Evolutionary conservation across 441 rosid species (phyloP).

Genomic region (Populus hybrid): DNA sequence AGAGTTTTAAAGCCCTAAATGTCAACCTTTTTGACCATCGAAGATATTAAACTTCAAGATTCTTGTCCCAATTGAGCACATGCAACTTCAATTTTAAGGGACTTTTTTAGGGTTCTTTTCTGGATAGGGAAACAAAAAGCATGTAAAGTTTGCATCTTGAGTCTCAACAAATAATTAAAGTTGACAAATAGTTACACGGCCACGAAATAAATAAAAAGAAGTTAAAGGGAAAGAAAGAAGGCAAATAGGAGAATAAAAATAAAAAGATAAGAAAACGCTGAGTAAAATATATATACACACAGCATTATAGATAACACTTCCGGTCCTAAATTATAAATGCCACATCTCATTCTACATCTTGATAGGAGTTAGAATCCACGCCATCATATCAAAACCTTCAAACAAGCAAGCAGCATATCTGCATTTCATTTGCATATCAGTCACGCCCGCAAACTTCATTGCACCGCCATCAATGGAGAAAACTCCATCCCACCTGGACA

Average conservation of each 20-base stretch:
- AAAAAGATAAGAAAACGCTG: neutral
- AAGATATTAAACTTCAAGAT: neutral
- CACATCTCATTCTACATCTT: neutral
- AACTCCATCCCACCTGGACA: neutral
- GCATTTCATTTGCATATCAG: neutral
- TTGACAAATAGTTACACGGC: neutral
- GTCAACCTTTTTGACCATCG: neutral
- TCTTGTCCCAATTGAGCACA: neutral
- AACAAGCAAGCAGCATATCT: neutral
- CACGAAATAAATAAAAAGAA: neutral
- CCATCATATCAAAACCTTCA: neutral
- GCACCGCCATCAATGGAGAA: neutral
- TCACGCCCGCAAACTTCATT: neutral
- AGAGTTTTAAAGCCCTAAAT: neutral
- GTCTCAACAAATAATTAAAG: neutral
- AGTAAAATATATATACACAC: neutral
- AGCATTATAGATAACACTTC: neutral
- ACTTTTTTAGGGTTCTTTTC: neutral
- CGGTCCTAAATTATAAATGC: neutral
- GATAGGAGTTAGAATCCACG: neutral
- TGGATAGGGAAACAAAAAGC: neutral
- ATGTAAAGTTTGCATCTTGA: neutral
- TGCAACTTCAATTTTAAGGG: neutral
- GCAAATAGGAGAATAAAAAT: neutral
- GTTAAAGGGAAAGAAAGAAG: neutral